A percentile compares a stretch with the other conserved stretches of the same genome.
Evolutionary conservation across 2,329 filamentous ascomycete genomes (phyloP).

Genomic region (Colletotrichum costaricense): DNA sequence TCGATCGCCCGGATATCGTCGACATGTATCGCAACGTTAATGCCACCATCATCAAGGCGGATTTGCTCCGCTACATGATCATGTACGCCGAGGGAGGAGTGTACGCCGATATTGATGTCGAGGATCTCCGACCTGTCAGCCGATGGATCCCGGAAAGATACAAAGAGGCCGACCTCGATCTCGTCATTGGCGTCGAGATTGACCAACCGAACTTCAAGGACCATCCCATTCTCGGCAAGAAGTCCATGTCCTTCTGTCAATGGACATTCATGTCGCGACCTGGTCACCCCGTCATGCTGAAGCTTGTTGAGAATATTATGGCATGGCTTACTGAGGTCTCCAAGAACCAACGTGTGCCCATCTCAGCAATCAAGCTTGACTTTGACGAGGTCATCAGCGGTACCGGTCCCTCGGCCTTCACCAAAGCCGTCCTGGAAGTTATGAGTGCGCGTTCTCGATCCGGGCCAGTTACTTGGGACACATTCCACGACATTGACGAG

Average conservation of each 20-base stretch:
- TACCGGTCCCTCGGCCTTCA: constrained; percentile 79
- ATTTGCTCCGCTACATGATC: constrained; percentile 77
- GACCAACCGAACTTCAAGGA: constrained; percentile 74
- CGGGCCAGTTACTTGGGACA: constrained; percentile 65
- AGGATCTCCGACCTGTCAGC: constrained; percentile 48
- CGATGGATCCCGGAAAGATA: constrained; percentile 62
- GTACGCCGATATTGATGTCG: constrained; percentile 66
- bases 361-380: constrained; percentile 72
- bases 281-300: constrained; percentile 74
- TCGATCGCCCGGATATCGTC: constrained; percentile 76
- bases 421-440: constrained; percentile 70
- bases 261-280: constrained; percentile 82
- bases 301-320: constrained; percentile 76
- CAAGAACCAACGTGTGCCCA: constrained; percentile 65
- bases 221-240: constrained; percentile 74
- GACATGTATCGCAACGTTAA: constrained; percentile 69
- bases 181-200: constrained; percentile 78
- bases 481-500: constrained; percentile 74
- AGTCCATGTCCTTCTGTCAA: constrained; percentile 78
- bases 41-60: constrained; percentile 74
- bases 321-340: constrained; percentile 72
- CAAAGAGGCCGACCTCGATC: constrained; percentile 72
- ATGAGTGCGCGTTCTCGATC: constrained; percentile 58
- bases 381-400: constrained; percentile 80
- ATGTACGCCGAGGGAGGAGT: constrained; percentile 84